Evolutionary conservation across 495 filamentous ascomycete genomes (phyloP), one percentile per base, ranked within the genome.

Genomic region (Pyrenopolyporus hunteri): DNA sequence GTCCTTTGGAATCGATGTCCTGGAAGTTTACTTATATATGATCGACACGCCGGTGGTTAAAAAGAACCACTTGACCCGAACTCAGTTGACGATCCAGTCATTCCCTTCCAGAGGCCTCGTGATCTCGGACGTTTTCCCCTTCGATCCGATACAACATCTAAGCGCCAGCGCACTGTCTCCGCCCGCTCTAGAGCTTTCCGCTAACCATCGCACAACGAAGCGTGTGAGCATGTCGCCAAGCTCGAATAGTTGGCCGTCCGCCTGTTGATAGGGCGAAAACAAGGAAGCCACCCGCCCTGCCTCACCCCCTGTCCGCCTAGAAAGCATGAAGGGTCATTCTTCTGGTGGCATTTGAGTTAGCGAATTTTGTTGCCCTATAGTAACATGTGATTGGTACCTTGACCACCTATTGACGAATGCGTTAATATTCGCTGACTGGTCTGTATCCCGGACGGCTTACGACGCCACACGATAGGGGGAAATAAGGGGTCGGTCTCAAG

Each of bases 121-220:
- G 25, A 29, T 33, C 39, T 51, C 32, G 37, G 42, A 29, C 50
- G 17, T 45, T 57, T 49, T 50, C n/a, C 46, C 28, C 11, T 37
- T 56, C 23, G 31, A 44, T 42, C 61, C 46, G 35, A 66, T 61
- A 52, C 52, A 46, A 66, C 57, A 53, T 33, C 48, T 52, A 57
- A 52, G 57, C 63, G 63, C 63, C 63, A 31, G 46, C 56, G 31
- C 16, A 22, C 29, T 36, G 10, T 59, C 33, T 42, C 23, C 20
- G 44, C 10, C 11, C 20, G 39, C 11, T 26, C 35, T 23, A 8
- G 19, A n/a, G 32, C 32, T 14, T 51, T 6, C 46, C 40, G 20
- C 33, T n/a, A n/a, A n/a, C n/a, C n/a, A n/a, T n/a, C n/a, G n/a
- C n/a, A n/a, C n/a, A n/a, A n/a, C n/a, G n/a, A n/a, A n/a, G n/a